phyloP scores from a whole-genome alignment of 345 rosid genomes.

The Gossypium sturtianum region DNA sequence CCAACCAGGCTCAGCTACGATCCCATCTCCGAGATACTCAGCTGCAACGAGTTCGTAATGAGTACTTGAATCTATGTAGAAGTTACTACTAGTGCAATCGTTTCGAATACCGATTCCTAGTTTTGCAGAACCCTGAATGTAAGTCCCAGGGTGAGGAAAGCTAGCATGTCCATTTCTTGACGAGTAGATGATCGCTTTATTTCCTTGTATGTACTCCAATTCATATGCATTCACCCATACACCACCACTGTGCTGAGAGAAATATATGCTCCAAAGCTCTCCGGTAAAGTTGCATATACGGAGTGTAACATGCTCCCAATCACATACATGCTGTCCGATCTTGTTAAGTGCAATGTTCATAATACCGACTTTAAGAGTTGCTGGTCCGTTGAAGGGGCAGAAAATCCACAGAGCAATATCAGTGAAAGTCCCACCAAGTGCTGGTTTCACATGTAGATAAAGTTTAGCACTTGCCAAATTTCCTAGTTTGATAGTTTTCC shows the following conservation, averaged over 20 bases:
- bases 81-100: conserved; percentile 47
- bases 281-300: conserved; percentile 75
- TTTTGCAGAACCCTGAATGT: conserved; percentile 59
- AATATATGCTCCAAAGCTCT: conserved; percentile 67
- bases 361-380: conserved; percentile 55
- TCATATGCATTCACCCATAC: conserved; percentile 67
- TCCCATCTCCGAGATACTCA: conserved; percentile 55
- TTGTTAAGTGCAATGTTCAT: conserved; percentile 39
- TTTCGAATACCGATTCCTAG: conserved; percentile 74
- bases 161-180: conserved; percentile 74
- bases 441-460: conserved; percentile 75
- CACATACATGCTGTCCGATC: conserved; percentile 80
- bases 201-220: conserved; percentile 56
- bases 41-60: conserved; percentile 61
- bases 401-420: conserved; percentile 87
- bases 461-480: conserved; percentile 64
- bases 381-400: conserved; percentile 90
- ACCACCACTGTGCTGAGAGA: conserved; percentile 92
- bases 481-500: conserved; percentile 43
- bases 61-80: conserved; percentile 51
- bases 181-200: conserved; percentile 60
- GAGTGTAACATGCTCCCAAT: conserved; percentile 94
- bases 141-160: conserved; percentile 59
- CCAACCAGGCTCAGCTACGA: conserved; percentile 61
- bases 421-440: conserved; percentile 71